Base-by-base conservation (phyloP, 768 basidiomycete species). In the Cystofilobasidium bisporidii region DNA sequence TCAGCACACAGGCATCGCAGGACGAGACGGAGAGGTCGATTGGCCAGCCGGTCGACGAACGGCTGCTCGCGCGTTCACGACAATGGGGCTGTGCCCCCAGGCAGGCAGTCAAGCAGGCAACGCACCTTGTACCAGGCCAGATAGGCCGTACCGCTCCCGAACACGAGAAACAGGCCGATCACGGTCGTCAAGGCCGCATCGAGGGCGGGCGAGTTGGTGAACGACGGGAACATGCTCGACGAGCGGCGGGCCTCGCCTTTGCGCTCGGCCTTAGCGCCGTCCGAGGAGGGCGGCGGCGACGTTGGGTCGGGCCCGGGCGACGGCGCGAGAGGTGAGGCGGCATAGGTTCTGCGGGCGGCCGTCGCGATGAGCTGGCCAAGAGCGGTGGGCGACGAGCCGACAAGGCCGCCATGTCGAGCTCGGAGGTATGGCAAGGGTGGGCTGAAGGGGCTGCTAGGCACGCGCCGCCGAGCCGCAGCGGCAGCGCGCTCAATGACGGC, bases 101-200 rank as follows among this genome's bases (percentile, higher is more conserved):
- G 30, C 22, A n/a, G 41, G 40, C 22, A 26, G 56, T 18, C 20
- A 20, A 30, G 40, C 12, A 26, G 11, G 24, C 57, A 60, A 69
- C 76, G 66, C 71, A 87, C 89, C 77, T 91, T 91, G 79, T 92
- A 91, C 87, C 85, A 89, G 33, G 80, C 79, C 63, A 88, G 77
- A 76, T 89, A 89, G 30, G 81, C 82, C 14, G 87, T 79, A 58
- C 89, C 88, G 47, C 88, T 87, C 18, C 83, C 73, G 72, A 89
- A 87, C 10, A 86, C 84, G 45, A 64, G 30, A 1, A 64, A 11
- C 12, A 69, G 45, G 20, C 68, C 68, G 18, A 69, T 48, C 22
- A 57, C 43, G n/a, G 68, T 65, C 12, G 68, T 56, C 41, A 69
- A 61, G 20, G 57, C 68, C 12, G 68, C 68, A 22, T 69, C 68